Evolutionary conservation across 495 filamentous ascomycete genomes (phyloP), one percentile per base, ranked within the genome.

Genomic region (Aeminium ludgeri): DNA sequence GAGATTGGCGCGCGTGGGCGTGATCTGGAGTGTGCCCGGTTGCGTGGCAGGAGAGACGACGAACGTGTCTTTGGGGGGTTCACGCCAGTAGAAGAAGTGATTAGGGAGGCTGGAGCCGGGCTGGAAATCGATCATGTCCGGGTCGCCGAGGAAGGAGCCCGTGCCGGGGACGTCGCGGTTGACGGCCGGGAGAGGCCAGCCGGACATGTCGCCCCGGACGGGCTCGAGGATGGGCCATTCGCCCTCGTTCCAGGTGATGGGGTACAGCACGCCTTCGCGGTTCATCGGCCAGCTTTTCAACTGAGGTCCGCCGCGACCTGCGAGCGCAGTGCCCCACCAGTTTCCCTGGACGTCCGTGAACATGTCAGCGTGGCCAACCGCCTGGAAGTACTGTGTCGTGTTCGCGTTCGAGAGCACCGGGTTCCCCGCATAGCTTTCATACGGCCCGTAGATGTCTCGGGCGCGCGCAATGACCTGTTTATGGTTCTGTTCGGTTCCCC

Each of bases 241-340:
- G 2, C 53, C 60, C 0, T 53, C 41, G 1, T 56, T 41, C 74
- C 72, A 80, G 20, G 52, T 57, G 0, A 69, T 70, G 0, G 68
- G 60, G 2, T 63, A 62, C 37, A 80, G 56, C 17, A 74, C 56
- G 0, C 69, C 72, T 54, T 78, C 75, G 0, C 74, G 54, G 17
- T 70, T 73, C 71, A 78, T 74, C 18, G 70, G 69, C 46, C 66
- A 73, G 32, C 66, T 61, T n/a, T 62, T 33, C 36, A 50, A 57
- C 12, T 47, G 49, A 2, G 52, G 52, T 13, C 55, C 55, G 1
- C 43, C 51, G 25, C 74, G 61, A 1, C 65, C 69, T 3, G 66
- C 59, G 2, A 78, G 56, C 4, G 58, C 59, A 20, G 64, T 55
- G 0, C 55, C 67, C 70, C 70, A 75, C 72, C 72, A 76, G 29